Conservation (phyloP, 2,329 filamentous ascomycete species). For the Dichotomopilus funicola region DNA sequence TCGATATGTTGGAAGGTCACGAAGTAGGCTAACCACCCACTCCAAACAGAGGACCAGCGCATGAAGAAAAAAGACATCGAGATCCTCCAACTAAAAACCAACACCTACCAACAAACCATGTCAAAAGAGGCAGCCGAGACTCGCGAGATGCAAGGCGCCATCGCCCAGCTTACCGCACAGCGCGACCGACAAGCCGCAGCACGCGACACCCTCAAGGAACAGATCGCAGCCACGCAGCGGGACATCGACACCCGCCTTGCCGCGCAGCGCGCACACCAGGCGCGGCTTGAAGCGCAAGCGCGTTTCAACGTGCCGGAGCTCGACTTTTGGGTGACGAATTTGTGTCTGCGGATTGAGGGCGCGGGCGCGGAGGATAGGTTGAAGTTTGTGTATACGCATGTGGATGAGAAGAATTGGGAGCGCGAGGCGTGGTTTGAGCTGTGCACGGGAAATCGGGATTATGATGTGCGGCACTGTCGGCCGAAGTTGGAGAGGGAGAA, state of each 20-base stretch:
- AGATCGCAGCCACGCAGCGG: conserved; percentile 61
- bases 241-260: conserved; percentile 63
- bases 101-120: conserved; percentile 65
- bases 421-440: conserved; percentile 92
- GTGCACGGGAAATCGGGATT: conserved; percentile 72
- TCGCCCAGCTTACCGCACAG: conserved; percentile 51
- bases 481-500: conserved; percentile 77
- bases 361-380: conserved; percentile 76
- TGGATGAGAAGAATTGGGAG: conserved; percentile 83
- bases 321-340: conserved; percentile 89
- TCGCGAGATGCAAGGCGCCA: conserved; percentile 63
- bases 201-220: conserved; percentile 51
- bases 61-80: conserved; percentile 86
- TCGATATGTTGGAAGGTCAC: background rate
- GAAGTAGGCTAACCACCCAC: background rate
- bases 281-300: conserved; percentile 73
- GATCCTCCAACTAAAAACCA: conserved; percentile 66
- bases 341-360: conserved; percentile 85
- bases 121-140: conserved; percentile 71
- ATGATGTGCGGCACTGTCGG: conserved; percentile 72
- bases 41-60: conserved; percentile 74
- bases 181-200: conserved; percentile 53
- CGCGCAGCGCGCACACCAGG: conserved; percentile 65
- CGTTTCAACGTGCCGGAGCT: conserved; percentile 89
- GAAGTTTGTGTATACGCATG: conserved; percentile 82